Evolutionary conservation across 345 rosid species (phyloP).

Genomic region (Erodium maritimum): DNA sequence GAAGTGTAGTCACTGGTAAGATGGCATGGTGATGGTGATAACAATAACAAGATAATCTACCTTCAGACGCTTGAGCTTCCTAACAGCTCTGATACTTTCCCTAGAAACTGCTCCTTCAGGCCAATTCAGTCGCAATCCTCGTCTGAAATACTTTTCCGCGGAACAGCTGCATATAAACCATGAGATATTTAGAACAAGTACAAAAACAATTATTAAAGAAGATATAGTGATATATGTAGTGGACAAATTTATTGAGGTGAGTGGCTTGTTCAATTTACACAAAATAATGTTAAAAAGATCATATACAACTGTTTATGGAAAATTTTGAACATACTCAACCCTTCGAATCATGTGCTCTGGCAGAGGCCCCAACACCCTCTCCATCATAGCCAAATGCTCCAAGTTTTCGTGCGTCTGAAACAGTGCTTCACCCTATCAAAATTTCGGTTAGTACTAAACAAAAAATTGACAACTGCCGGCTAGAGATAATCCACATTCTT

Average conservation of each 20-base stretch:
- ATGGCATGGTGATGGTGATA: background rate
- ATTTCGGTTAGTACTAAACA: no score
- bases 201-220: no score
- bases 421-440: conserved; percentile 60
- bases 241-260: no score
- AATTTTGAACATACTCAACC: conserved; percentile 41
- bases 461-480: no score
- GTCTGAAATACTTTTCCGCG: conserved; percentile 61
- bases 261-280: no score
- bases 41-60: conserved; percentile 14
- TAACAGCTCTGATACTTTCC: conserved; percentile 75
- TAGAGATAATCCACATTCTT: no score
- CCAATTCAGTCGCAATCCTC: conserved; percentile 60
- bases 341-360: conserved; percentile 59
- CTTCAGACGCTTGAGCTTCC: conserved; percentile 53
- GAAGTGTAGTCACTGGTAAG: background rate
- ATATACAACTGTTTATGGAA: no score
- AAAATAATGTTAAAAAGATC: no score
- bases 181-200: background rate
- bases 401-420: conserved; percentile 76
- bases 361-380: conserved; percentile 63
- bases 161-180: conserved; percentile 33
- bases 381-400: conserved; percentile 90
- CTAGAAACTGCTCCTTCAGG: conserved; percentile 80
- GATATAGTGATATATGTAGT: no score